Conservation (phyloP, 2,329 filamentous ascomycete genomes). For the Talaromyces sp. region DNA sequence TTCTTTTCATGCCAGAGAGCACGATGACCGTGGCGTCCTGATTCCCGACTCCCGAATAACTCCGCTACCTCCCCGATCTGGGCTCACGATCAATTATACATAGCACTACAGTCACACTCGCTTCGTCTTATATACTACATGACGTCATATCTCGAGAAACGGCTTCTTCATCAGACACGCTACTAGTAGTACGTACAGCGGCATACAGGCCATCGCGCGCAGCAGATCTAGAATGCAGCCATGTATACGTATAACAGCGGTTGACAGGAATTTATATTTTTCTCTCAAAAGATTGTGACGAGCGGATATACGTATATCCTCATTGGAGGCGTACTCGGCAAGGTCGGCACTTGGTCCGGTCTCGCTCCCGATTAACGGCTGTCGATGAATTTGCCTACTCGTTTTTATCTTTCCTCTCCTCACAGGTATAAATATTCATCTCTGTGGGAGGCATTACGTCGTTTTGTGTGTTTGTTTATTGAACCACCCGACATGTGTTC, state of each 20-base stretch:
- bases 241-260: not conserved
- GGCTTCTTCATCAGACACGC: not conserved
- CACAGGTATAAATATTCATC: too few relatives aligned
- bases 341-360: conserved; percentile 3
- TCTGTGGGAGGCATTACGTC: not conserved
- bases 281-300: not conserved
- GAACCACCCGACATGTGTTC: not conserved
- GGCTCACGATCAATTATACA: not conserved
- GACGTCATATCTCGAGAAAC: not conserved
- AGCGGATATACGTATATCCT: not conserved
- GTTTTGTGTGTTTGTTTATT: not conserved
- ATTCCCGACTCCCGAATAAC: not conserved
- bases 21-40: not conserved
- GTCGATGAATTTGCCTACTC: not conserved
- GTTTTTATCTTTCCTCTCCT: not conserved
- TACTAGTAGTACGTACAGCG: not conserved
- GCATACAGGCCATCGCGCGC: not conserved
- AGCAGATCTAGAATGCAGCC: not conserved
- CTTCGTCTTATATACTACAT: too few relatives aligned
- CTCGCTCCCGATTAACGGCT: not conserved
- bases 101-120: not conserved
- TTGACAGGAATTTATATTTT: too few relatives aligned
- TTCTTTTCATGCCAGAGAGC: too few relatives aligned
- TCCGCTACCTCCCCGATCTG: not conserved
- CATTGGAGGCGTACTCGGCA: not conserved